phyloP scores from a whole-genome alignment of 192 early-diverging fungal species.

The Glomus cerebriforme region DNA sequence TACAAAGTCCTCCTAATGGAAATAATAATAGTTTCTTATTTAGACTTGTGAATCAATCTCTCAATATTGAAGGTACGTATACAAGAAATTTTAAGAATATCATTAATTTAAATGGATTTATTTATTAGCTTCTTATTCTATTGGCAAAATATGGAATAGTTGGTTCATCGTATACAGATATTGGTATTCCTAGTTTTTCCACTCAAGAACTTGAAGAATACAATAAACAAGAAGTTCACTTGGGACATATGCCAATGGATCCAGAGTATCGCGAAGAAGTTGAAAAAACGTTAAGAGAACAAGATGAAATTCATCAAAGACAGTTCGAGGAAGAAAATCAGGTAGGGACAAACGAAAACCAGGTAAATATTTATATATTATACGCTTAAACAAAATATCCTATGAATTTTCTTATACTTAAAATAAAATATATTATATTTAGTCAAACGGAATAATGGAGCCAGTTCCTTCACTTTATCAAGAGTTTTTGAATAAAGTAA shows the following conservation, averaged over 20 bases:
- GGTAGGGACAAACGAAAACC: background rate
- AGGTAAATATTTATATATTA: background rate
- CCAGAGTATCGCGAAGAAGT: conserved; percentile 75
- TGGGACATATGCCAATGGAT: conserved; percentile 77
- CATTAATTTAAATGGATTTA: background rate
- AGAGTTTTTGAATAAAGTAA: background rate
- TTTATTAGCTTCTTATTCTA: background rate
- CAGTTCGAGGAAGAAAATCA: background rate
- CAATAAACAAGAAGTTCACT: conserved; percentile 75
- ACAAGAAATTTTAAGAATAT: background rate
- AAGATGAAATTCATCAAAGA: conserved; percentile 41
- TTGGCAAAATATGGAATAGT: conserved; percentile 17
- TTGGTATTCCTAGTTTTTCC: conserved; percentile 73
- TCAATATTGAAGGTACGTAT: conserved; percentile 70
- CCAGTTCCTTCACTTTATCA: conserved; percentile 1
- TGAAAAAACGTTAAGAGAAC: conserved; percentile 75
- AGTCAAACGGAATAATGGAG: background rate
- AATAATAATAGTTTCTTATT: conserved; percentile 87
- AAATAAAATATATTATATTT: background rate
- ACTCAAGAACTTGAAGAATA: conserved; percentile 74
- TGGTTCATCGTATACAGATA: conserved; percentile 27
- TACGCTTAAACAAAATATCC: background rate
- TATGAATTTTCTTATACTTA: background rate
- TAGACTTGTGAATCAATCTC: conserved; percentile 88
- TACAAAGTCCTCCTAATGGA: conserved; percentile 54